Percentiles rank a stretch among this genome's conserved stretches.
phyloP scores from a whole-genome alignment of 108 stramenopile species.

The Fragilaria radians region DNA sequence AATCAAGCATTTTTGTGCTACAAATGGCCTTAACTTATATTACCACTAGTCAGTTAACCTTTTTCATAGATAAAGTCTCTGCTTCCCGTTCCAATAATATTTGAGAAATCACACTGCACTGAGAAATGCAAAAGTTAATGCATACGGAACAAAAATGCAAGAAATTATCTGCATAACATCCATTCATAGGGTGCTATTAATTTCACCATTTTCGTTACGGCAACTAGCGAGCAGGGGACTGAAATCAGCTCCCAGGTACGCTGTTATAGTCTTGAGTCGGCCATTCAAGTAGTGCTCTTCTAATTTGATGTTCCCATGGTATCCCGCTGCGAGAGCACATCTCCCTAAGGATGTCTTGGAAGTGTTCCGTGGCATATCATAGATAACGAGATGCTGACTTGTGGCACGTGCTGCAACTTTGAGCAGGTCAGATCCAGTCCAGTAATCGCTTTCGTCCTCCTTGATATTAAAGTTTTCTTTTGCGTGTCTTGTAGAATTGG shows the following conservation, averaged over 20 bases:
- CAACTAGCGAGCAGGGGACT: no score
- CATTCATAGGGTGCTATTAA: constrained; percentile 1
- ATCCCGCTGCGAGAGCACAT: constrained; percentile 36
- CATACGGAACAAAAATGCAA: constrained; percentile 27
- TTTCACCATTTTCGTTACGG: no score
- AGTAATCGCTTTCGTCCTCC: background rate
- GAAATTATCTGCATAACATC: background rate
- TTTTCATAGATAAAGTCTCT: no score
- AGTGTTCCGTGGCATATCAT: constrained; percentile 66
- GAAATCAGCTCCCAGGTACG: constrained; percentile 37
- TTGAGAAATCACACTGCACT: no score
- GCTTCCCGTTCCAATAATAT: no score
- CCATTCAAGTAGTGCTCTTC: constrained; percentile 73
- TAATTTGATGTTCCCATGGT: constrained; percentile 42
- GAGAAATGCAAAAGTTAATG: background rate
- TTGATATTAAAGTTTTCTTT: background rate
- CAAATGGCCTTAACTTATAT: no score
- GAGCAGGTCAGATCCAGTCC: constrained; percentile 62
- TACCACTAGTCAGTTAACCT: no score
- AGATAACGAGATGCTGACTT: constrained; percentile 41
- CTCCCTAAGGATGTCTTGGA: constrained; percentile 46
- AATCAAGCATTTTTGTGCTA: no score
- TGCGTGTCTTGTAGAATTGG: background rate
- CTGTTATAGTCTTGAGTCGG: constrained; percentile 77
- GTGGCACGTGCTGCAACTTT: constrained; percentile 70